A percentile compares a stretch with the other conserved stretches of the same genome.
phyloP scores from a whole-genome alignment of 495 filamentous ascomycete genomes.

The Daldinia caldariorum region DNA sequence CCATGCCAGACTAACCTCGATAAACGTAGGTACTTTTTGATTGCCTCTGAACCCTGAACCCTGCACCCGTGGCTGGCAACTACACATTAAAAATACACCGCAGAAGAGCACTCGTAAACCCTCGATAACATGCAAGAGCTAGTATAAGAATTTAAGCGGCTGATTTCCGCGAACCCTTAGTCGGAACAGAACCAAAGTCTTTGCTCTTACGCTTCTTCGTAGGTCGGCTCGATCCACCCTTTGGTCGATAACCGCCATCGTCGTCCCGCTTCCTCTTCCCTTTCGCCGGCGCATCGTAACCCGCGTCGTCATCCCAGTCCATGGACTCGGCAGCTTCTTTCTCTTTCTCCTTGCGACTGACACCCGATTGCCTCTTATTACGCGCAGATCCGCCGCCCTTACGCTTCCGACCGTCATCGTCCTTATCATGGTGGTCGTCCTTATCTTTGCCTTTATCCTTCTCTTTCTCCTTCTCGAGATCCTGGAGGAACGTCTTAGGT shows the following conservation, averaged over 20 bases:
- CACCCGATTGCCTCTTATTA: conserved; percentile 42
- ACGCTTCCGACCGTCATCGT: conserved; percentile 50
- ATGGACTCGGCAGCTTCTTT: conserved; percentile 51
- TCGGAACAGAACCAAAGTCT: conserved; percentile 35
- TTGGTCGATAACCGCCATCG: conserved; percentile 75
- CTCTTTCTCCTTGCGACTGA: conserved; percentile 48
- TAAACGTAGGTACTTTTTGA: conserved; percentile 2
- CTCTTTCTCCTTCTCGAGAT: conserved; percentile 76
- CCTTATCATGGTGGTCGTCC: conserved; percentile 48
- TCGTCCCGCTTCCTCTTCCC: conserved; percentile 69
- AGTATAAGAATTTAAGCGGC: conserved; percentile 15
- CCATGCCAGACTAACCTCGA: conserved; percentile 15
- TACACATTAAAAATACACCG: conserved; percentile 11
- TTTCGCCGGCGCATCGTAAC: conserved; percentile 52
- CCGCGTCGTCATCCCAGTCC: conserved; percentile 59
- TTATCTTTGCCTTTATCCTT: conserved; percentile 43
- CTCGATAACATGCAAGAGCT: background rate
- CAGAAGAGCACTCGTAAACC: conserved; percentile 1
- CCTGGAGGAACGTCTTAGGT: conserved; percentile 84
- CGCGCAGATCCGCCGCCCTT: conserved; percentile 45
- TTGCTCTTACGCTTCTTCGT: conserved; percentile 69
- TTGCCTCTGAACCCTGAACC: background rate
- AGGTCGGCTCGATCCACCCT: conserved; percentile 67
- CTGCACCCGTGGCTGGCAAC: background rate
- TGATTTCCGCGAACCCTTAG: conserved; percentile 42